Base-by-base conservation (phyloP, 768 basidiomycete genomes). In the Suillus occidentalis region DNA sequence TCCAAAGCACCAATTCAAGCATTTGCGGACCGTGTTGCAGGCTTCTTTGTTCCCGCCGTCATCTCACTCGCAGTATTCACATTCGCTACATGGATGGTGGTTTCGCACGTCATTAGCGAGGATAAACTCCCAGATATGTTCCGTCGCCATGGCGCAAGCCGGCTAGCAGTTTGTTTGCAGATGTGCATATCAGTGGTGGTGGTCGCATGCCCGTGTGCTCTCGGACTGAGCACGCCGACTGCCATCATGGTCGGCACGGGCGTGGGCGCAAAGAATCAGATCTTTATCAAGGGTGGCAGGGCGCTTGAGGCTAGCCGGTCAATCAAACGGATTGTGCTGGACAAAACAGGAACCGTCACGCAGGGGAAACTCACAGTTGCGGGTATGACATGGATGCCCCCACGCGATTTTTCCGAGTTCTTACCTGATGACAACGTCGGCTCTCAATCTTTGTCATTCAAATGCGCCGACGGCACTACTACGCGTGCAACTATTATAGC, bases 211-310 rank as follows among this genome's bases (percentile, higher is more conserved):
- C 97, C 97, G 0, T 99, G 97, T 74, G 97, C 97, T 0, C 85
- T 99, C 40, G 97, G 97, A 6, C 84, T 99, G 65, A 94, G 93
- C 63, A 99, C 97, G 0, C 97, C 97, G 1, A 99, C 97, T 0
- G 97, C 97, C 2, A 95, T 99, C 78, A 99, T 99, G 97, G 97
- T 99, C 39, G 97, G 97, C 20, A 99, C 97, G 0, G 97, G 97
- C 1, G 88, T 99, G 63, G 97, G 97, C 2, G 97, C 97, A 10
- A 86, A 91, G 80, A 97, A 99, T 71, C 97, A 97, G 0, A 99
- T 99, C 65, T 79, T 99, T 55, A 99, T 99, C 86, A 99, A 99
- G 75, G 96, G 97, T 25, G 97, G 96, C 2, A 84, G 91, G 16
- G 96, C 97, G 3, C 81, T 99, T 34, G 97, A 99, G 74, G 95